Evolutionary conservation across 805 yeast genomes (phyloP).

Genomic region (Starmerella sirachaensis): DNA sequence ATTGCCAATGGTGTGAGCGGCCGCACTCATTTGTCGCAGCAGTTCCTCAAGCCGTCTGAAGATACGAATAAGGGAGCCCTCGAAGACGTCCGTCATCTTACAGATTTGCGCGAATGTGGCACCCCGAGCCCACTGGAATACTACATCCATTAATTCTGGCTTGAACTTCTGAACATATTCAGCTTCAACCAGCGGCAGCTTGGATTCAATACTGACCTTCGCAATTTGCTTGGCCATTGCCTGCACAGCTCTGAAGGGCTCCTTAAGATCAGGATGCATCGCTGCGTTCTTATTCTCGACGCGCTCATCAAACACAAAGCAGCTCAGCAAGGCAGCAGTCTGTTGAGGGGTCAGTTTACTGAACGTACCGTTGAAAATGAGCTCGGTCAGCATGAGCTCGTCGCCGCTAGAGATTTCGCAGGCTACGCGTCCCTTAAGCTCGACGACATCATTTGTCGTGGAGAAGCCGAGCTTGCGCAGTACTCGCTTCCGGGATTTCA

Average conservation of each 20-base stretch:
- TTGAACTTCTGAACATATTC: constrained; percentile 88
- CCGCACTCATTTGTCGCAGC: constrained; percentile 76
- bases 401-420: constrained; percentile 61
- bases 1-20: constrained; percentile 92
- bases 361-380: constrained; percentile 91
- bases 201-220: constrained; percentile 76
- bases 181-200: constrained; percentile 78
- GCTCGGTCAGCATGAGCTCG: constrained; percentile 87
- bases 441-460: constrained; percentile 77
- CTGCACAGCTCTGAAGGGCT: constrained; percentile 76
- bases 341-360: constrained; percentile 79
- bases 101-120: constrained; percentile 93
- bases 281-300: constrained; percentile 68
- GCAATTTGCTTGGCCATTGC: constrained; percentile 89
- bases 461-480: constrained; percentile 84
- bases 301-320: constrained; percentile 94
- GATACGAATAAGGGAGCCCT: constrained; percentile 89
- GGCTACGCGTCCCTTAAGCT: constrained; percentile 88
- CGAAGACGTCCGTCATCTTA: constrained; percentile 97
- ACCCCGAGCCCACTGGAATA: constrained; percentile 92
- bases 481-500: constrained; percentile 85
- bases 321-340: constrained; percentile 81
- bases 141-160: constrained; percentile 93
- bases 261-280: constrained; percentile 79
- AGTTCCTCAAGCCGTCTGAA: constrained; percentile 90